A percentile compares a stretch with the other conserved stretches of the same genome.
Evolutionary conservation across 805 yeast genomes (phyloP).

Genomic region (Komagataella pastoris): DNA sequence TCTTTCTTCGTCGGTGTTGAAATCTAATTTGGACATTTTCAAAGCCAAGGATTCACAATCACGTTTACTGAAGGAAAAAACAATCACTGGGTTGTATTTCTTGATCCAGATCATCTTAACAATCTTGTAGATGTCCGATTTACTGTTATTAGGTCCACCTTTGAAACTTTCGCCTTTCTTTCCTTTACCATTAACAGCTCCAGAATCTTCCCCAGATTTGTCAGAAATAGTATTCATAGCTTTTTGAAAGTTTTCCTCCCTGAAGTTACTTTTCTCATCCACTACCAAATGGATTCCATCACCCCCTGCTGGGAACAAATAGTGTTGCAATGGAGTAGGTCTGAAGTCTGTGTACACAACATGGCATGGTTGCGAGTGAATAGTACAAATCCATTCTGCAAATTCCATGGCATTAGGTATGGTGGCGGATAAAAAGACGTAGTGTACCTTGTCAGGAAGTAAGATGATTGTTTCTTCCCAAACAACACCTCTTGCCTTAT

Average conservation of each 20-base stretch:
- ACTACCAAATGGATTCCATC: slow-evolving; percentile 96
- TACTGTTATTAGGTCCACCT: slow-evolving; percentile 70
- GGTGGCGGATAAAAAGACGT: slow-evolving; percentile 89
- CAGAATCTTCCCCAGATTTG: slow-evolving; percentile 74
- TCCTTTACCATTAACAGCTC: slow-evolving; percentile 44
- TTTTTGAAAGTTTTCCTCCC: slow-evolving; percentile 96
- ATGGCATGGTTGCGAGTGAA: slow-evolving; percentile 93
- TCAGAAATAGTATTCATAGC: slow-evolving; percentile 93
- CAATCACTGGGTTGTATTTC: slow-evolving; percentile 95
- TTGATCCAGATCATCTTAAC: slow-evolving; percentile 97
- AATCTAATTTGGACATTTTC: slow-evolving; percentile 92
- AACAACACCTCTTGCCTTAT: slow-evolving; percentile 94
- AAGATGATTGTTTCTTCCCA: slow-evolving; percentile 98
- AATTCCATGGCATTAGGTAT: slow-evolving; percentile 97
- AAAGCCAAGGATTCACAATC: slow-evolving; percentile 92
- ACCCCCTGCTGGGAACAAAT: slow-evolving; percentile 95
- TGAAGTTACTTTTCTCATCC: slow-evolving; percentile 89
- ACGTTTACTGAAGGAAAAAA: slow-evolving; percentile 93
- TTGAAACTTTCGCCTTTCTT: slow-evolving; percentile 73
- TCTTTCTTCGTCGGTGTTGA: slow-evolving; percentile 88
- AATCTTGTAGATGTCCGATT: slow-evolving; percentile 87
- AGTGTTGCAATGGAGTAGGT: slow-evolving; percentile 97
- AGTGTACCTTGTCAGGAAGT: slow-evolving; percentile 90
- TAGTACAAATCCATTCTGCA: slow-evolving; percentile 97
- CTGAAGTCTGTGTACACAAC: slow-evolving; percentile 97